Evolutionary conservation across 176 grass and related monocot species (phyloP).

Genomic region (Aegilops sharonensis): DNA sequence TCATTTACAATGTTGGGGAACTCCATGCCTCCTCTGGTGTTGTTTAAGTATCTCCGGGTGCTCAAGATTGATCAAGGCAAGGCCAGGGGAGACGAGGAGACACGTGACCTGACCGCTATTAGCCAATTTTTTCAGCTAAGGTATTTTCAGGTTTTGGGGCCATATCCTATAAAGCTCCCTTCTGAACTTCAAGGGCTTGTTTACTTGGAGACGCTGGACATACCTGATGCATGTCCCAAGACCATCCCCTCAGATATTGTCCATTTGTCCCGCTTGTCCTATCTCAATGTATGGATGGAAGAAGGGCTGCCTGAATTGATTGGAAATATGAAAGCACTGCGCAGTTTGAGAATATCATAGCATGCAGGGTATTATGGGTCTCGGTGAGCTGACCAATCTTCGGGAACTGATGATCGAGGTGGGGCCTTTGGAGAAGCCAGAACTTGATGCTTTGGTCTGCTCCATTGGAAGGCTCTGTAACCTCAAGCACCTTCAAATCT

Average conservation of each 20-base stretch:
- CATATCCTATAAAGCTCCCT: too few species aligned
- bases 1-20: too few species aligned
- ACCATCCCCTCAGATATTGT: not conserved
- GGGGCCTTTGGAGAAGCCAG: not conserved
- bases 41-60: too few species aligned
- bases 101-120: not conserved
- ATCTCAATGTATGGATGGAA: not conserved
- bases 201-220: too few species aligned
- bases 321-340: not conserved
- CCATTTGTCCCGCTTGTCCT: not conserved
- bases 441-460: not conserved
- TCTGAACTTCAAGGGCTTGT: too few species aligned
- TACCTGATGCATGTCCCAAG: accelerated
- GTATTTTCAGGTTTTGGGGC: too few species aligned
- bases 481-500: not conserved
- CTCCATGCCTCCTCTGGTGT: too few species aligned
- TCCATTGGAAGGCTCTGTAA: not conserved
- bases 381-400: not conserved
- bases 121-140: not conserved
- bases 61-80: too few species aligned
- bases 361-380: not conserved
- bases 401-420: accelerated
- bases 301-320: not conserved
- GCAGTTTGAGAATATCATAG: not conserved
- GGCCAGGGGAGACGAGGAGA: too few species aligned